Evolutionary conservation across 345 rosid genomes (phyloP), one percentile per base, ranked within the genome.

Genomic region (Pugionium cornutum): DNA sequence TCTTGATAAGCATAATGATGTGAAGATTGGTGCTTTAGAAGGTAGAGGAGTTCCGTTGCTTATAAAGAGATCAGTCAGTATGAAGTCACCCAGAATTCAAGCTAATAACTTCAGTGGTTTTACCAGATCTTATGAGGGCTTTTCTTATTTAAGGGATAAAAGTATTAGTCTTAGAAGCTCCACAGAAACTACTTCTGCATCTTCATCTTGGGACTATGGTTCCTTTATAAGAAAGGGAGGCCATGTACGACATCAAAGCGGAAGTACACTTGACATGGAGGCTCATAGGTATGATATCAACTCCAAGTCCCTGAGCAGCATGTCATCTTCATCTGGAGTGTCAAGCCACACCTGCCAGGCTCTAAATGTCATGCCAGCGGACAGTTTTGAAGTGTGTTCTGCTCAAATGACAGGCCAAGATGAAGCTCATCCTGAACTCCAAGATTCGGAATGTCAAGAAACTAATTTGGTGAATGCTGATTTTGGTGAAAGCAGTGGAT

Each of bases 111-210:
- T 80, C 48, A 75, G 77, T 67, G 84, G 83, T 41, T 71, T 88
- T 57, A 63, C 83, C 62, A 72, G 83, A 69, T 75, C 87, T 41
- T 84, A 77, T 53, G 95, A 90, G 74, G 92, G 88, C 39, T 77
- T 85, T 55, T 83, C 89, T 56, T 90, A 78, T 68, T 73, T 82
- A 65, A 83, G 96, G 75, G 84, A 84, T 53, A 79, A 77, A 76
- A 70, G 82, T 60, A 82, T 76, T 77, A 83, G 91, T 77, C 80
- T 85, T 53, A 85, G 91, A 86, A 90, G 92, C 87, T 94, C 92
- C 61, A 62, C 80, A 27, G 92, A 92, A 56, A 94, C 89, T 76
- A 73, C 69, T 25, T 94, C 99, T 32, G 80, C 89, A 70, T 85
- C 97, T 46, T 90, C 99, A 59, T 90, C 96, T 65, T 67, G 80